Evolutionary conservation across 2,329 filamentous ascomycete genomes (phyloP).

Genomic region (Lachnellula arida): DNA sequence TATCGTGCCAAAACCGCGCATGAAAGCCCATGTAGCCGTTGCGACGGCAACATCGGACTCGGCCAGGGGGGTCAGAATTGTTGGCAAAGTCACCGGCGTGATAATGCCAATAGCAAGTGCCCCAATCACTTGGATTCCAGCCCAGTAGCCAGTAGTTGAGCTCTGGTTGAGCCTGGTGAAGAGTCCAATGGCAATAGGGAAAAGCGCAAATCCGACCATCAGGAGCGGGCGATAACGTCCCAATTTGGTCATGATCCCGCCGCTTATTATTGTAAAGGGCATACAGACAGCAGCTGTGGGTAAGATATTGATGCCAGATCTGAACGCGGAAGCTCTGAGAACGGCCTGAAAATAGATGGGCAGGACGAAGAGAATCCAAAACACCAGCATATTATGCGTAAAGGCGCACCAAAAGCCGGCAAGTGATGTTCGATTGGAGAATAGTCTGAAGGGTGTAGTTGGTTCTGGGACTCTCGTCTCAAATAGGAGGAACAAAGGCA

Average conservation of each 20-base stretch:
- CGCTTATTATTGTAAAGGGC: slow-evolving; percentile 25
- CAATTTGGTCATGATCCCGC: slow-evolving; percentile 24
- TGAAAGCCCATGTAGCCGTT: slow-evolving; percentile 33
- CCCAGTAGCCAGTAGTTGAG: slow-evolving; percentile 38
- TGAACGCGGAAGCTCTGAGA: slow-evolving; percentile 30
- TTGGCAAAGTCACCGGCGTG: slow-evolving; percentile 39
- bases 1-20: slow-evolving; percentile 43
- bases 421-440: slow-evolving; percentile 8
- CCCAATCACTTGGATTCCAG: slow-evolving; percentile 38
- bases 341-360: slow-evolving; percentile 47
- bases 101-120: slow-evolving; percentile 40
- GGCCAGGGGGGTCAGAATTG: slow-evolving; percentile 37
- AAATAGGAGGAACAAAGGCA: slow-evolving; percentile 39
- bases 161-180: slow-evolving; percentile 15
- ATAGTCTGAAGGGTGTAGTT: slow-evolving; percentile 5
- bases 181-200: slow-evolving; percentile 9
- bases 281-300: slow-evolving; percentile 34
- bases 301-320: slow-evolving; percentile 35
- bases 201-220: slow-evolving; percentile 5
- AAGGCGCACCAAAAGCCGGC: slow-evolving; percentile 34
- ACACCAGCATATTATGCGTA: slow-evolving; percentile 34
- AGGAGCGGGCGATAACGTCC: slow-evolving; percentile 13
- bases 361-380: slow-evolving; percentile 38
- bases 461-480: slow-evolving; percentile 24
- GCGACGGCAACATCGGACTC: slow-evolving; percentile 33